A percentile compares a stretch with the other conserved stretches of the same genome.
phyloP scores from a whole-genome alignment of 768 basidiomycete species.

The Phaeolepiota aurea region DNA sequence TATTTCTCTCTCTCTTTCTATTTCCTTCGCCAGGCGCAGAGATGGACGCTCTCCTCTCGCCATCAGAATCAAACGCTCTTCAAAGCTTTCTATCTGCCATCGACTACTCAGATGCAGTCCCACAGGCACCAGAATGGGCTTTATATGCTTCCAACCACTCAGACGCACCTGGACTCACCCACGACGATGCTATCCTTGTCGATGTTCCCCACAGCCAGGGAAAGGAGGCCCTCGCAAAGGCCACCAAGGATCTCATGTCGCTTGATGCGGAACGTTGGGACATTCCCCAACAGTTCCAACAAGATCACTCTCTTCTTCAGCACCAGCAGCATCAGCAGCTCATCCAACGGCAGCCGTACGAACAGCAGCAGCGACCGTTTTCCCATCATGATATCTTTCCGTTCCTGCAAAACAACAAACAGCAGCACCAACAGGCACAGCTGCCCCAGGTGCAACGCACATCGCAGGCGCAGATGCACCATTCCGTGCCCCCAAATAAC shows the following conservation, averaged over 20 bases:
- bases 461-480: not conserved
- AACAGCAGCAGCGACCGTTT: constrained; percentile 6
- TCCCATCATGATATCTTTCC: not conserved
- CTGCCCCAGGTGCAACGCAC: not conserved
- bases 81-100: constrained; percentile 58
- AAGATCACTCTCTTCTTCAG: constrained; percentile 1
- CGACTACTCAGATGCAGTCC: constrained; percentile 29
- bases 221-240: constrained; percentile 63
- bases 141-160: constrained; percentile 17
- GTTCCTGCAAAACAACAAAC: not conserved
- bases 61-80: constrained; percentile 58
- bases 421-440: not conserved
- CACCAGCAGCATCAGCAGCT: constrained; percentile 8
- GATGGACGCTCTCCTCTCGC: constrained; percentile 59
- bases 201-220: constrained; percentile 29
- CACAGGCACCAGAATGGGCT: constrained; percentile 42
- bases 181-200: constrained; percentile 38
- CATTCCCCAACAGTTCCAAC: not conserved
- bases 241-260: constrained; percentile 79
- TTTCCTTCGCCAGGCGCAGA: too few species aligned
- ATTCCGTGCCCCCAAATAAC: constrained; percentile 12
- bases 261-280: constrained; percentile 36
- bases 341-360: constrained; percentile 3
- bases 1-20: too few species aligned
- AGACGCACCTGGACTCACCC: constrained; percentile 2